Evolutionary conservation across 208 protist species (phyloP).

Genomic region (Crithidia fasciculata): DNA sequence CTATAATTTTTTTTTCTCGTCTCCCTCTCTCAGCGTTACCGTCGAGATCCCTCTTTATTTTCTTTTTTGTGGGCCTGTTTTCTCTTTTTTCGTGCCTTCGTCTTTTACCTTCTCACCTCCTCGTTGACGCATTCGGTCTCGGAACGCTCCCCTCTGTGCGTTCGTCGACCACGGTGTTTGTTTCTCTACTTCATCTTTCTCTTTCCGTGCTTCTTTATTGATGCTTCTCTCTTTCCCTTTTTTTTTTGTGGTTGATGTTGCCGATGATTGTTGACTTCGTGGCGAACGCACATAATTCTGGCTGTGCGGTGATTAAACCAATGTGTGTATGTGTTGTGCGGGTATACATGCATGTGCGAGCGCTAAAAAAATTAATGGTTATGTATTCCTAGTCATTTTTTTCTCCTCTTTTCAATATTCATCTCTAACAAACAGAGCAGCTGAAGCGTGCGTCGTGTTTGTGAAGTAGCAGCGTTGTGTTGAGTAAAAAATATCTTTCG

Average conservation of each 20-base stretch:
- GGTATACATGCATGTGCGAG: background rate
- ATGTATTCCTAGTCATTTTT: background rate
- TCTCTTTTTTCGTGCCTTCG: background rate
- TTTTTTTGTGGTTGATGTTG: slow-evolving; percentile 1
- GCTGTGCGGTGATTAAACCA: background rate
- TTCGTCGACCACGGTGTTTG: background rate
- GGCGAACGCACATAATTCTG: slow-evolving; percentile 5
- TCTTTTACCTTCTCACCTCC: too few relatives aligned
- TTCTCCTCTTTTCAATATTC: background rate
- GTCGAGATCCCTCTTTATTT: background rate
- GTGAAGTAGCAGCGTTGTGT: too few relatives aligned
- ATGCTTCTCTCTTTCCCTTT: background rate
- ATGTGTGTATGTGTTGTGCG: background rate
- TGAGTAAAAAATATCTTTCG: too few relatives aligned
- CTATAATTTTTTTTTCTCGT: background rate
- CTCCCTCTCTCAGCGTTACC: background rate
- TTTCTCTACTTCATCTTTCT: background rate
- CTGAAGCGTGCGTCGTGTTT: too few relatives aligned
- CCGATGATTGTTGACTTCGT: background rate
- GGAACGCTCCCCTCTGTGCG: too few relatives aligned
- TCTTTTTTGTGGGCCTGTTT: slow-evolving; percentile 1
- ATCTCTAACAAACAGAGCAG: too few relatives aligned
- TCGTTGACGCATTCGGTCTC: too few relatives aligned
- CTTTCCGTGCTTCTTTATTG: background rate
- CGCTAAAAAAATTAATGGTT: too few relatives aligned